Evolutionary conservation across 2,329 filamentous ascomycete genomes (phyloP), one percentile per base, ranked within the genome.

Genomic region (Malbranchea cinnamomea): DNA sequence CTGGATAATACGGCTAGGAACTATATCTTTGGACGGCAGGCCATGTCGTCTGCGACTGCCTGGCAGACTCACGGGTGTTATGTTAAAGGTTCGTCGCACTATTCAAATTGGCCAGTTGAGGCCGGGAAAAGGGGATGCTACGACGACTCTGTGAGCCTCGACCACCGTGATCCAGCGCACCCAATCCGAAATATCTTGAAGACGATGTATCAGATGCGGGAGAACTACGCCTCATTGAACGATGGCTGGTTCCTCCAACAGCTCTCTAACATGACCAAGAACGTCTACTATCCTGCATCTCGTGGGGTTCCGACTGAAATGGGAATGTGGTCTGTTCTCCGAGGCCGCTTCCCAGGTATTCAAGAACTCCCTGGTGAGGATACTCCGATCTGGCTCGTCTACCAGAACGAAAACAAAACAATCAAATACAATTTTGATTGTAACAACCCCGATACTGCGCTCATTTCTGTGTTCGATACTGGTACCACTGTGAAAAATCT

Each of bases 1-100:
- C 51, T 76, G 2, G 73, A 78, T 43, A 74, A 68, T 35, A 74
- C 71, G 1, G 71, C 71, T 4, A 54, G 56, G 34, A 75, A 77
- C 42, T 78, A 77, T 43, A 62, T 78, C 23, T 78, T 70, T 44
- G 73, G 73, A 12, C 65, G 73, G 40, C 67, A 71, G 44, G 54
- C 73, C 2, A 74, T 78, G 63, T 65, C 67, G 6, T 62, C 69
- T 2, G 59, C 68, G 2, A 63, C 63, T 2, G 72, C 71, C 2
- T 78, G 73, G 72, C 67, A 72, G 40, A 59, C 63, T 20, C 73
- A 78, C 40, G 73, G 73, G 4, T 78, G 73, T 45, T 76, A 75
- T 49, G 53, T 54, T 9, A 56, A 74, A 3, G 57, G 60, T 11
- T 65, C 65, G 19, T 60, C 60, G 2, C 68, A 74, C 36, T 71